Evolutionary conservation across 129 eudicot genomes (phyloP), one percentile per base, ranked within the genome.

Genomic region (Flaveria sonorensis): DNA sequence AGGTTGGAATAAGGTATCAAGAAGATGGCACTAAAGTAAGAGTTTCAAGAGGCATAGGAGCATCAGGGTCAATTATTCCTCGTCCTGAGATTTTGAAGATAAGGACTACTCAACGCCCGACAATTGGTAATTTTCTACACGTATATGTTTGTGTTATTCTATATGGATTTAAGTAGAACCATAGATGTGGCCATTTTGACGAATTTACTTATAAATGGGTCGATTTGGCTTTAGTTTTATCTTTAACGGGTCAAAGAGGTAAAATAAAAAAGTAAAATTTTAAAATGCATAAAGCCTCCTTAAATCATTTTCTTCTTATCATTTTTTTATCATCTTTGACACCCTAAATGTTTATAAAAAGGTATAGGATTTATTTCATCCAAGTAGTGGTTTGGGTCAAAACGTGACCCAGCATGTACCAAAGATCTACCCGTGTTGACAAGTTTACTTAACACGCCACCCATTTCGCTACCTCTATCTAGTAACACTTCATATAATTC

Each of bases 1-100:
- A 89, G 81, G 92, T 94, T 52, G 99, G 97, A 68, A 81, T 82
- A 48, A 82, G 81, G 75, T 94, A 86, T 82, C 84, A 84, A 72
- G 97, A 94, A 83, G 99, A 94, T 80, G 99, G 99, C 52, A 83
- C 82, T 61, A 94, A 91, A 81, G 99, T 94, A 59, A 77, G 99
- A 82, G 88, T 94, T 62, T 76, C 98, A 19, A 84, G 97, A 86
- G 98, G 98, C 1, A 89, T 81, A 68, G 96, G 96, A 50, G 92
- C 96, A 83, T 94, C 97, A 16, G 96, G 92, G 73, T 81, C 96
- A 15, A 87, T 94, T 24, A 94, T 94, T 69, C 92, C 98, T 73
- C 97, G 98, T 14, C 97, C 97, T 16, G 97, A 91, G 82, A 91
- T 94, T 80, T 86, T 94, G 78, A 91, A 89, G 81, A 94, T 91